Percentiles rank a stretch among this genome's conserved stretches.
These are phyloP conservation scores for Cymodocea nodosa DNA, from an alignment of 116 monocot genomes.

Conservation along the genomic window DNA sequence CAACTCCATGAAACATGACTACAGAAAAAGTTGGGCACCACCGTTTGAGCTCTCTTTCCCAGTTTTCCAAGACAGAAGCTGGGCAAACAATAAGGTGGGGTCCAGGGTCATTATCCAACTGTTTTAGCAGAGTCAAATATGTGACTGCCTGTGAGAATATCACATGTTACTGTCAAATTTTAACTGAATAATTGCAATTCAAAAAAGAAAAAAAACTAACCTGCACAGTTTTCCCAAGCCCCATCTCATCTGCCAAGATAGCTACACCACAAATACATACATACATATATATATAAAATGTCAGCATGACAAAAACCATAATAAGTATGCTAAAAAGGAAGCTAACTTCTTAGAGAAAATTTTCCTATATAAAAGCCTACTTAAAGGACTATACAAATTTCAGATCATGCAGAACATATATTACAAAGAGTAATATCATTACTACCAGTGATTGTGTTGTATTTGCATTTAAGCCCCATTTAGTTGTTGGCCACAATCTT, in stretches of 20 bases:
- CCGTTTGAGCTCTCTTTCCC: conserved; percentile 87
- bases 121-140: conserved; percentile 65
- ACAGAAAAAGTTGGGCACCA: conserved; percentile 96
- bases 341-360: not conserved
- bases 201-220: conserved; percentile 12
- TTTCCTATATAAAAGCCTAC: not conserved
- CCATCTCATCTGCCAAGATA: conserved; percentile 99
- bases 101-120: conserved; percentile 82
- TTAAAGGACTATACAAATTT: not conserved
- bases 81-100: conserved; percentile 98
- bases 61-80: conserved; percentile 94
- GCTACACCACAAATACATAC: conserved; percentile 37
- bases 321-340: not conserved
- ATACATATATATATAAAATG: not conserved
- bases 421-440: not conserved
- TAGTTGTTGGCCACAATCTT: too few species aligned
- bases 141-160: conserved; percentile 61
- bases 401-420: not conserved
- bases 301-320: not conserved
- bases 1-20: conserved; percentile 87
- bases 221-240: conserved; percentile 98
- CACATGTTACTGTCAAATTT: not conserved
- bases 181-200: not conserved
- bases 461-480: too few species aligned
- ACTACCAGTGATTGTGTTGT: not conserved